Evolutionary conservation across 345 rosid genomes (phyloP), one percentile per base, ranked within the genome.

Genomic region (Salix exigua): DNA sequence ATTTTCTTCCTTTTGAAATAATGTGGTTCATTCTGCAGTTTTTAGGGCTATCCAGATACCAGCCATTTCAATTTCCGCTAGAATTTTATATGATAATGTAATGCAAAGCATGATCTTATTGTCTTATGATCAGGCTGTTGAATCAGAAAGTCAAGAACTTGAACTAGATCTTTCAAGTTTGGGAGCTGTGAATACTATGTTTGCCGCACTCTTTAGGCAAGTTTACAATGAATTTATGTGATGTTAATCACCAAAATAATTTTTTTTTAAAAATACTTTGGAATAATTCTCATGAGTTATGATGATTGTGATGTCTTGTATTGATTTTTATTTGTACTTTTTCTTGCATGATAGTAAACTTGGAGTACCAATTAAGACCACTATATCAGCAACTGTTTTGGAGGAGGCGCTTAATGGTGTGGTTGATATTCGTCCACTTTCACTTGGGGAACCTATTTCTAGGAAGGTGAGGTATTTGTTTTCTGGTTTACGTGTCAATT

Each of bases 321-420:
- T 64, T 77, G 25, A 61, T 62, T 51, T 78, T 1, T 60, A 66
- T 26, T 61, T 78, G 31, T 30, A 25, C 30, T 66, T 66, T 66
- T 81, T 66, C 61, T 18, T 25, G 23, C 66, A 71, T 21, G 21
- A 42, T 78, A 94, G 99, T 86, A 96, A 96, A 90, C 97, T 96
- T 48, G 99, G 99, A 53, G 97, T 96, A 77, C 99, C 99, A 1
- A 94, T 96, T 75, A 96, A 94, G 93, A 96, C 99, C 82, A 90
- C 97, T 68, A 96, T 96, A 38, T 94, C 99, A 68, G 97, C 98
- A 74, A 87, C 92, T 75, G 85, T 94, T 73, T 85, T 96, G 91
- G 99, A 96, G 84, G 98, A 96, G 87, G 98, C 98, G 71, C 94
- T 96, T 66, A 89, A 89, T 84, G 98, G 99, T 19, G 75, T 78